phyloP scores from a whole-genome alignment of 23 red algal genomes.

The Gracilaria caudata region DNA sequence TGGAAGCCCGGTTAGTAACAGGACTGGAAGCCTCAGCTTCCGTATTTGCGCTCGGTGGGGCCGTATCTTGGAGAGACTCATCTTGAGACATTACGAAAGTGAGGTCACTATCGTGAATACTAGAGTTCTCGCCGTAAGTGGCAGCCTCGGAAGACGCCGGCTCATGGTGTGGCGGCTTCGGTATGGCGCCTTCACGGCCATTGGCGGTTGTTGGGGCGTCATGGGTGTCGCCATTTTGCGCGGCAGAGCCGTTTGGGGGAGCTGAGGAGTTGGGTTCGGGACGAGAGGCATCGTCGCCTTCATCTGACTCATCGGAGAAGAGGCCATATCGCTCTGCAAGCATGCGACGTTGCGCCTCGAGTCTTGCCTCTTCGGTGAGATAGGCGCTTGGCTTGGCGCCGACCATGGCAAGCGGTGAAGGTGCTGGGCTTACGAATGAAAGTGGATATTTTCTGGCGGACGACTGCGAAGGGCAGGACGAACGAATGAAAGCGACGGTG shows the following conservation, averaged over 20 bases:
- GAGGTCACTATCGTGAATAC: constrained; percentile 53
- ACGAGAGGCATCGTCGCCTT: constrained; percentile 53
- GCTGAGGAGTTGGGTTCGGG: constrained; percentile 25
- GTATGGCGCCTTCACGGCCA: constrained; percentile 31
- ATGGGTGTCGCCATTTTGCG: constrained; percentile 48
- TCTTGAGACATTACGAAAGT: constrained; percentile 56
- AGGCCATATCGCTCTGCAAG: constrained; percentile 74
- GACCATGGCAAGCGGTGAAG: constrained; percentile 40
- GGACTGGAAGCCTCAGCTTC: constrained; percentile 10
- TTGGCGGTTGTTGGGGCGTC: constrained; percentile 25
- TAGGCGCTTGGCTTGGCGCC: constrained; percentile 66
- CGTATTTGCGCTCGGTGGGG: constrained; percentile 8
- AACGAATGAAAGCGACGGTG: neutral
- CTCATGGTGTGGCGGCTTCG: constrained; percentile 26
- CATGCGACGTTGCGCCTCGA: constrained; percentile 76
- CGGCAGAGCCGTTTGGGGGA: constrained; percentile 42
- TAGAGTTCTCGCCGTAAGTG: constrained; percentile 52
- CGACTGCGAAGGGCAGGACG: neutral
- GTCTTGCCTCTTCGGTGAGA: constrained; percentile 65
- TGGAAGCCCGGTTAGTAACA: constrained; percentile 20
- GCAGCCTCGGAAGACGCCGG: constrained; percentile 62
- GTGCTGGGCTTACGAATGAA: neutral
- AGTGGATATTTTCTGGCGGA: neutral
- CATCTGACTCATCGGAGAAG: constrained; percentile 62
- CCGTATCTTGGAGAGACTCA: constrained; percentile 21